These are phyloP conservation scores for Gossypium trilobum DNA, from an alignment of 441 rosid species.

Conservation along the genomic window DNA sequence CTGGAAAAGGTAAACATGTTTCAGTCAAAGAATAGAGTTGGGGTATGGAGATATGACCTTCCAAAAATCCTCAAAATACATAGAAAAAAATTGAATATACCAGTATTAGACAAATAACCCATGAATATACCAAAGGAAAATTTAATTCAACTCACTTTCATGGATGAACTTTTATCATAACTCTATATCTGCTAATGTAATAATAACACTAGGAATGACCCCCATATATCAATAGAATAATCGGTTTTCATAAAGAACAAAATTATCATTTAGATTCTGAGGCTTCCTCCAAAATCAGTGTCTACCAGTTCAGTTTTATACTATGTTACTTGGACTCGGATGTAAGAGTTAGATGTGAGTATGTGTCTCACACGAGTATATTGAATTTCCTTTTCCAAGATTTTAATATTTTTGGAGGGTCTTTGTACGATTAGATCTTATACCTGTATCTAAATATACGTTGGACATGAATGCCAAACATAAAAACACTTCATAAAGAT, in stretches of 20 bases:
- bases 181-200: background rate
- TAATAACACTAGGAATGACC: background rate
- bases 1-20: slow-evolving; percentile 33
- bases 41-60: background rate
- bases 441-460: background rate
- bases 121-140: slow-evolving; percentile 4
- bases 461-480: background rate
- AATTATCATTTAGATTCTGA: background rate
- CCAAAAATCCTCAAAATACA: background rate
- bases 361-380: background rate
- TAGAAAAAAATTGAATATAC: background rate
- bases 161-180: background rate
- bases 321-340: background rate
- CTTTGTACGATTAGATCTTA: background rate
- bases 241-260: background rate
- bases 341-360: background rate
- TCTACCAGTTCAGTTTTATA: background rate
- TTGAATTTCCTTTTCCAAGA: background rate
- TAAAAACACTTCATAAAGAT: background rate
- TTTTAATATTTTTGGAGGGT: background rate
- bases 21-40: background rate
- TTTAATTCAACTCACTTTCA: background rate
- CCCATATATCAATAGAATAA: background rate
- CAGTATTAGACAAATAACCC: background rate
- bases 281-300: background rate